phyloP scores from a whole-genome alignment of 2,329 filamentous ascomycete species.

The Exophiala viscosa region DNA sequence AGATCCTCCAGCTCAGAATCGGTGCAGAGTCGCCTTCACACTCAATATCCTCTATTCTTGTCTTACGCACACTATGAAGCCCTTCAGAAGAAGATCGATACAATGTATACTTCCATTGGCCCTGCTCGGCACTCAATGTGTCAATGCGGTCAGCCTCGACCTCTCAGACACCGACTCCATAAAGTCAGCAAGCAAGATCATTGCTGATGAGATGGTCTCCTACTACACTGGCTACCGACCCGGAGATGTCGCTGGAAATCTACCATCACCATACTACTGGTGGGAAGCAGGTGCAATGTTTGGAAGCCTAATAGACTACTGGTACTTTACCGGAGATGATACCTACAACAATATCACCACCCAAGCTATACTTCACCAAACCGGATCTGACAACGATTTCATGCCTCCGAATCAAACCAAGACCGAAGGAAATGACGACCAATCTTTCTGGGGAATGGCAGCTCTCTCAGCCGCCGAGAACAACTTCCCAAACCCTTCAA shows the following conservation, averaged over 20 bases:
- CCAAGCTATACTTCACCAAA: constrained; percentile 69
- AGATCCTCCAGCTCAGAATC: too few species aligned
- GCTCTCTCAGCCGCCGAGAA: constrained; percentile 75
- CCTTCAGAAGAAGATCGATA: constrained; percentile 18
- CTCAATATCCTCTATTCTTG: too few species aligned
- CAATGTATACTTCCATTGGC: constrained; percentile 7
- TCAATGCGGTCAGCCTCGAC: constrained; percentile 24
- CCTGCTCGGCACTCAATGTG: constrained; percentile 19
- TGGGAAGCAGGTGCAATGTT: constrained; percentile 74
- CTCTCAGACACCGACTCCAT: constrained; percentile 40
- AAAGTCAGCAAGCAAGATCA: constrained; percentile 42
- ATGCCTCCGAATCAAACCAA: constrained; percentile 61
- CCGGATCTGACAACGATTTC: constrained; percentile 68
- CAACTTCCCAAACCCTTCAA: constrained; percentile 65
- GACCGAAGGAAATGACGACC: constrained; percentile 52
- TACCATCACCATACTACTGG: constrained; percentile 55
- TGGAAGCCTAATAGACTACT: constrained; percentile 72
- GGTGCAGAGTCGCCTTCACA: too few species aligned
- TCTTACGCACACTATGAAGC: constrained; percentile 14
- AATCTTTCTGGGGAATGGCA: constrained; percentile 81
- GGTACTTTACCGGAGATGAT: constrained; percentile 73
- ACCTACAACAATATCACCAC: constrained; percentile 66
- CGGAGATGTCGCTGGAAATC: constrained; percentile 49
- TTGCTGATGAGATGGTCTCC: constrained; percentile 48
- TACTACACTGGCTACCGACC: constrained; percentile 50